Conservation (phyloP, 2,329 filamentous ascomycete species). For the Exophiala oligosperma region DNA sequence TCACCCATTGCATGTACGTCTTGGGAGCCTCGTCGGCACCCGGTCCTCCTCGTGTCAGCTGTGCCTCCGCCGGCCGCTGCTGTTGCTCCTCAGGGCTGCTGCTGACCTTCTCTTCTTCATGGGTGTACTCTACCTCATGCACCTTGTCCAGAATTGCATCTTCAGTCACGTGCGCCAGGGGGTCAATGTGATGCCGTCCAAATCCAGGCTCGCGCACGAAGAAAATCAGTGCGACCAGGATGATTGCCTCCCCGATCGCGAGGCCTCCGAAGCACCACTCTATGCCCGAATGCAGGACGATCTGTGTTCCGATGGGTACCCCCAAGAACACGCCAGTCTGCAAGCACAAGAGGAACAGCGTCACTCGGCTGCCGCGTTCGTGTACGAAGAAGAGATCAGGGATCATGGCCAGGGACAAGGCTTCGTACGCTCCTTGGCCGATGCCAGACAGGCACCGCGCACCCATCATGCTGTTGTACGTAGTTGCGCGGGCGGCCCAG, state of each 20-base stretch:
- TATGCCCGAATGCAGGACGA: constrained; percentile 78
- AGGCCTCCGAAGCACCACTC: constrained; percentile 82
- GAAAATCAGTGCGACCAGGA: constrained; percentile 72
- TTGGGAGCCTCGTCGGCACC: background rate
- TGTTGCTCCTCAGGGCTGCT: background rate
- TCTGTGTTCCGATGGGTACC: constrained; percentile 78
- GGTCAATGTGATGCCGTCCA: constrained; percentile 2
- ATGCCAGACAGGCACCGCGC: constrained; percentile 86
- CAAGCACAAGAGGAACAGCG: constrained; percentile 85
- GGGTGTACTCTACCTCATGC: background rate
- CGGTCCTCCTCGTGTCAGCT: background rate
- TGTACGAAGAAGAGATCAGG: constrained; percentile 96
- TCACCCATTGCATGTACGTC: constrained; percentile 8
- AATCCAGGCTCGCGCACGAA: constrained; percentile 78
- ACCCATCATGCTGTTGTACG: constrained; percentile 73
- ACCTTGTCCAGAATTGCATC: constrained; percentile 4
- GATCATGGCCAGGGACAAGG: constrained; percentile 86
- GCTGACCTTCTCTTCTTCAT: background rate
- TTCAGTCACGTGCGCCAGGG: constrained; percentile 6
- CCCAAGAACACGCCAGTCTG: constrained; percentile 89
- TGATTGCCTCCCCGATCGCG: constrained; percentile 73
- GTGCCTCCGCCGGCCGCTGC: background rate
- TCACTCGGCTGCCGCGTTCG: constrained; percentile 86
- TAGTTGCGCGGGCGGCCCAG: constrained; percentile 82
- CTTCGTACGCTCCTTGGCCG: constrained; percentile 85